Conservation (phyloP, 1,284 basidiomycete species). For the Fomes fomentarius region DNA sequence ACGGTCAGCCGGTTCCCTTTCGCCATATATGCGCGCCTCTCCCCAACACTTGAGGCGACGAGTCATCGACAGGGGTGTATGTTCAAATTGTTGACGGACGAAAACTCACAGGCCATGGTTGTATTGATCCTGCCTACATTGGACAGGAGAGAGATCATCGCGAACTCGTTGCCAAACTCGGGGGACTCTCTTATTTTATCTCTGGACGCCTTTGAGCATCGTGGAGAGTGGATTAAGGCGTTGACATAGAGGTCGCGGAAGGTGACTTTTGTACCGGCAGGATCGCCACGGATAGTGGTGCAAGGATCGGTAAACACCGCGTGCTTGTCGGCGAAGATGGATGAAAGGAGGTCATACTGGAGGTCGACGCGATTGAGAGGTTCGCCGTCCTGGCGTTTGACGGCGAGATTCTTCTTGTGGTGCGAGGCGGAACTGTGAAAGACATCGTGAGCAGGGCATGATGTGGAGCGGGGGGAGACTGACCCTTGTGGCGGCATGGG, state of each 20-base stretch:
- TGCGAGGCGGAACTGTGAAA: constrained; percentile 51
- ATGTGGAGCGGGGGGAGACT: neutral
- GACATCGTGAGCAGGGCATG: constrained; percentile 4
- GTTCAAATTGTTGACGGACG: neutral
- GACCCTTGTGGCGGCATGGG: constrained; percentile 24
- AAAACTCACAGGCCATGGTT: constrained; percentile 83
- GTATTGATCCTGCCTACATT: constrained; percentile 95
- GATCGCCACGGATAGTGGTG: constrained; percentile 41
- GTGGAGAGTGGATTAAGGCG: constrained; percentile 75
- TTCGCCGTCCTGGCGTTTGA: constrained; percentile 79
- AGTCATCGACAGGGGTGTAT: neutral
- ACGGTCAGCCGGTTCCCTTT: no score
- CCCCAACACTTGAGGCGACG: no score
- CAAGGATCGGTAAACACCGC: constrained; percentile 74
- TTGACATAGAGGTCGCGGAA: constrained; percentile 88
- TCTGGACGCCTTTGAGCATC: constrained; percentile 86
- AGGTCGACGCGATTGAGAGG: constrained; percentile 81
- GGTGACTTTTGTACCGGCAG: constrained; percentile 58
- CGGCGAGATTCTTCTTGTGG: constrained; percentile 74
- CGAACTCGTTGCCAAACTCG: constrained; percentile 81
- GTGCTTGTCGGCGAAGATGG: constrained; percentile 74
- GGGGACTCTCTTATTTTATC: constrained; percentile 84
- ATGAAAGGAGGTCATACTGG: constrained; percentile 82
- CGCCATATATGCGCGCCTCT: no score
- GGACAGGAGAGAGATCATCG: constrained; percentile 83